Evolutionary conservation across 2,329 filamentous ascomycete genomes (phyloP).

Genomic region (Phyllosticta citribraziliensis): DNA sequence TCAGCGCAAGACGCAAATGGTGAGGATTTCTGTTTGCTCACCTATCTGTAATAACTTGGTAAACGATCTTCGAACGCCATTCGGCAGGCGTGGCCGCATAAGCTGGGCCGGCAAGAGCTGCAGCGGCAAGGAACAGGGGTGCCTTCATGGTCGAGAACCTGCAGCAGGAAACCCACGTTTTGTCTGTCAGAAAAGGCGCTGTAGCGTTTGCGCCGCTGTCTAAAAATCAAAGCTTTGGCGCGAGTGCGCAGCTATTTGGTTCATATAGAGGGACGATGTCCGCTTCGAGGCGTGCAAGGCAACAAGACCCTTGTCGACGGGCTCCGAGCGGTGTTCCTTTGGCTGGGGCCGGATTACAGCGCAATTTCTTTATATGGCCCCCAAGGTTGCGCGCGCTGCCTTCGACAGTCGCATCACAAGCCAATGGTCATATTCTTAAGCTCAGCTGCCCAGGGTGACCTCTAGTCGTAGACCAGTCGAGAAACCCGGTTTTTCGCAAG

Average conservation of each 20-base stretch:
- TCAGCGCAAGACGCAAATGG: not conserved
- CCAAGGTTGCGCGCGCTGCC: not conserved
- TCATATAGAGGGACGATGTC: not conserved
- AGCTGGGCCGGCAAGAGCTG: conserved; percentile 1
- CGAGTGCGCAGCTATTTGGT: not conserved
- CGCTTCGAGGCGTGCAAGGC: not conserved
- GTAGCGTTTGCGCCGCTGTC: not conserved
- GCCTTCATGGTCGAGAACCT: conserved; percentile 2
- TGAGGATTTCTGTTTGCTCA: conserved; percentile 4
- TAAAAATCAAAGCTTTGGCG: not conserved
- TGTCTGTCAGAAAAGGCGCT: not conserved
- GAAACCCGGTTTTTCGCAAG: not conserved
- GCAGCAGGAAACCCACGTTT: not conserved
- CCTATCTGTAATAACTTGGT: conserved; percentile 35
- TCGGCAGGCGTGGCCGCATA: conserved; percentile 23
- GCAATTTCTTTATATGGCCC: not conserved
- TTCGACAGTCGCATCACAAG: not conserved
- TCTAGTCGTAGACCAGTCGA: not conserved
- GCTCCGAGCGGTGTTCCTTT: not conserved
- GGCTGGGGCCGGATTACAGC: not conserved
- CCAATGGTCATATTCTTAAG: not conserved
- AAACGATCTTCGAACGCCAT: conserved; percentile 32
- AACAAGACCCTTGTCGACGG: not conserved
- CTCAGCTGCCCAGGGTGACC: not conserved
- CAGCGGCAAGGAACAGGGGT: conserved; percentile 3